These are phyloP conservation scores for Elongisporangium anandrum DNA, from an alignment of 352 stramenopile genomes.

Conservation along the genomic window DNA sequence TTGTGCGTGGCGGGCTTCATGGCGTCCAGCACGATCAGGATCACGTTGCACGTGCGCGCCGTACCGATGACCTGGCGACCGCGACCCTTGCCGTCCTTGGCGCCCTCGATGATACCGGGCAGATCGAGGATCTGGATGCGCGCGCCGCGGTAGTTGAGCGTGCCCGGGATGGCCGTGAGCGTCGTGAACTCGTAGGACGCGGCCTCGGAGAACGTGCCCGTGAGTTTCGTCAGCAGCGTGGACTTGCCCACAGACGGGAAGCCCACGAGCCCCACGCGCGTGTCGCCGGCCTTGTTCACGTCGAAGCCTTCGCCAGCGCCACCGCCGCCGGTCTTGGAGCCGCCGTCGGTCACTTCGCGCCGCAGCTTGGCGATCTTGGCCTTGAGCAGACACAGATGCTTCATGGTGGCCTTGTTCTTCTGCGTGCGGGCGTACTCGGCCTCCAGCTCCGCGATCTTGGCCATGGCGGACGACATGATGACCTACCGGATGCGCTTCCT, in stretches of 20 bases:
- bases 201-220: conserved; percentile 93
- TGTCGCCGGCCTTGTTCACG: conserved; percentile 95
- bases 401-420: conserved; percentile 99
- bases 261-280: conserved; percentile 96
- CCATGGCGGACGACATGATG: conserved; percentile 61
- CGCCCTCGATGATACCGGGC: conserved; percentile 98
- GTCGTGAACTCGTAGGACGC: conserved; percentile 99
- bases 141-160: conserved; percentile 93
- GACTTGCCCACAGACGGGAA: conserved; percentile 99
- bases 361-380: conserved; percentile 97
- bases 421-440: conserved; percentile 96
- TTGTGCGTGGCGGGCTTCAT: conserved; percentile 98
- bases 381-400: conserved; percentile 97
- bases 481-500: background rate
- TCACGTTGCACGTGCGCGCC: conserved; percentile 97
- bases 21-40: conserved; percentile 97
- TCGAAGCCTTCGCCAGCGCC: conserved; percentile 86
- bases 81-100: conserved; percentile 96
- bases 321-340: conserved; percentile 57
- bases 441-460: conserved; percentile 82
- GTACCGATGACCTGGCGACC: conserved; percentile 97
- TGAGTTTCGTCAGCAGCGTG: conserved; percentile 96
- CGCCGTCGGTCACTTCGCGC: conserved; percentile 88
- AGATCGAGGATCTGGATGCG: conserved; percentile 89
- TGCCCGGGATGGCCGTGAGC: conserved; percentile 97